These are phyloP conservation scores for Penicillium sp. DNA, from an alignment of 2,329 filamentous ascomycete species.

Conservation along the genomic window DNA sequence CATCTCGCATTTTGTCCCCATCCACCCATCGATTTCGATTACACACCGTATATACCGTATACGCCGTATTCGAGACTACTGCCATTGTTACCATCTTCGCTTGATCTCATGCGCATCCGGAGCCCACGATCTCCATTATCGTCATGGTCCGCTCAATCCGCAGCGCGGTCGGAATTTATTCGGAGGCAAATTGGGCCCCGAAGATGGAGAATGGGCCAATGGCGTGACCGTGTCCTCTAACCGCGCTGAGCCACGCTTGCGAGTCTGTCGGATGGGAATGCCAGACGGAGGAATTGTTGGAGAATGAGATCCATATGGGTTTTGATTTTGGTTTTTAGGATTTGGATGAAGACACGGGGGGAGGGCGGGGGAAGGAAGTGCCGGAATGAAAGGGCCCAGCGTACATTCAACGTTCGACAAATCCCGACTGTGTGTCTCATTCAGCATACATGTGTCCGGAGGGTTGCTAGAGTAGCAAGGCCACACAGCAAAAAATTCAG, in stretches of 20 bases:
- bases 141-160: not conserved
- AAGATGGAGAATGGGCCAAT: constrained; percentile 15
- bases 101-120: constrained; percentile 1
- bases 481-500: not conserved
- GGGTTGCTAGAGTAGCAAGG: not conserved
- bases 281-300: constrained; percentile 27
- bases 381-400: constrained; percentile 12
- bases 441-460: not conserved
- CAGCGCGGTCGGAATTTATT: constrained; percentile 25
- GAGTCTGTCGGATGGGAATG: constrained; percentile 25
- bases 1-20: not conserved
- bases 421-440: not conserved
- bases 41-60: not conserved
- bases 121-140: constrained; percentile 1
- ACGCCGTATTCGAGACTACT: not conserved
- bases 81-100: not conserved
- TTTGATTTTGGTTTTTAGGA: not conserved
- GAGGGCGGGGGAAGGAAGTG: constrained; percentile 14
- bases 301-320: not conserved
- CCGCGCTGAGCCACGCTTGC: constrained; percentile 13
- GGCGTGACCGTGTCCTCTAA: constrained; percentile 15
- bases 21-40: constrained; percentile 1
- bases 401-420: not conserved
- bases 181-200: constrained; percentile 25
- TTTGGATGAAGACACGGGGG: not conserved